Conservation (phyloP, 2,329 filamentous ascomycete species). For the Scedosporium minutisporum region DNA sequence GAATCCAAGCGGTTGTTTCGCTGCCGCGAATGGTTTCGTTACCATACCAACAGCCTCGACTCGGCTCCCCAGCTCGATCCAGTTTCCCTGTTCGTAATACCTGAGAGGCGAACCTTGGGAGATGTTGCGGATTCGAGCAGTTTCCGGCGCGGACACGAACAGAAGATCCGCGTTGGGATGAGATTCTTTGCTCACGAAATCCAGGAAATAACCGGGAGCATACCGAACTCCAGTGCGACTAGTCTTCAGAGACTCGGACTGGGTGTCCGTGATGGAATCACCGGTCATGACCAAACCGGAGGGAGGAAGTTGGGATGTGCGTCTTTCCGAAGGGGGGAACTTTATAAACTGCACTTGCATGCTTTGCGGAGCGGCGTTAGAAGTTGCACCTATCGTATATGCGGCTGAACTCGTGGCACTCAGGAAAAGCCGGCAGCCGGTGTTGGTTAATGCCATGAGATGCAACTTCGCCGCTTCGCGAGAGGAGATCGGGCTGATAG, state of each 20-base stretch:
- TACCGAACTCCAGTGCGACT: constrained; percentile 53
- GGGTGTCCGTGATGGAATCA: constrained; percentile 35
- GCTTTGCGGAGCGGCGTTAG: constrained; percentile 66
- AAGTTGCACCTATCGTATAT: constrained; percentile 51
- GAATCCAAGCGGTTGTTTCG: constrained; percentile 63
- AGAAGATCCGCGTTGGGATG: constrained; percentile 54
- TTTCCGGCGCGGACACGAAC: constrained; percentile 81
- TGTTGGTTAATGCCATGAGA: constrained; percentile 81
- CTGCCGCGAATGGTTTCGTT: constrained; percentile 61
- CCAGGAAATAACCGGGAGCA: constrained; percentile 84
- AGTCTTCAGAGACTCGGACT: constrained; percentile 36
- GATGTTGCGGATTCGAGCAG: constrained; percentile 66
- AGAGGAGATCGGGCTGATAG: constrained; percentile 74
- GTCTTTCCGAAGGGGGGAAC: constrained; percentile 59
- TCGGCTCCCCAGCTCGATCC: constrained; percentile 63
- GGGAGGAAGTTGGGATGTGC: constrained; percentile 14
- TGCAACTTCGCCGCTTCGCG: constrained; percentile 75
- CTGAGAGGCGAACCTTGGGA: constrained; percentile 41
- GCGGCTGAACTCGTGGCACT: constrained; percentile 75
- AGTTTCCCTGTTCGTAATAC: constrained; percentile 73
- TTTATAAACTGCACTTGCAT: constrained; percentile 98
- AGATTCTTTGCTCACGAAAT: constrained; percentile 60
- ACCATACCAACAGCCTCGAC: constrained; percentile 73
- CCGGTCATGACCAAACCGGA: constrained; percentile 20
- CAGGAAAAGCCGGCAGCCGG: constrained; percentile 83